Evolutionary conservation across 2,329 filamentous ascomycete species (phyloP), one percentile per base, ranked within the genome.

Genomic region (Cladosporium sp.): DNA sequence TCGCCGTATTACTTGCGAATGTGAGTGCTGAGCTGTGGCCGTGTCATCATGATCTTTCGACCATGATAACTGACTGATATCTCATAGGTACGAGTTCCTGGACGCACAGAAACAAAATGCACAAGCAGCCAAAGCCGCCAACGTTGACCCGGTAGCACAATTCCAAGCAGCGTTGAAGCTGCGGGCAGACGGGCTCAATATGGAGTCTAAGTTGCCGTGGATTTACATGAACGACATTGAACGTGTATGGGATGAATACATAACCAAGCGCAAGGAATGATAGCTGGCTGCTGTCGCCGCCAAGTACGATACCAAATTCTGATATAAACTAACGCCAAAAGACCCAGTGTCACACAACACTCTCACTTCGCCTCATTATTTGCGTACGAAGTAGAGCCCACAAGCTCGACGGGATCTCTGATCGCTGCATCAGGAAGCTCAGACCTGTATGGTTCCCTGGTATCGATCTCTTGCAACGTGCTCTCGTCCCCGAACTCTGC

Each of bases 221-320:
- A 80, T 81, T 21, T 80, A 81, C 68, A 70, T 73, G n/a, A 80
- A 81, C 65, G 72, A 81, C 67, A 81, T 81, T 34, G 72, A 75
- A 28, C 61, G 41, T 32, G 68, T 69, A 41, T 70, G 69, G 69
- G 60, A 67, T 26, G 63, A 68, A 34, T 65, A 52, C 26, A 11
- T 62, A 15, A 30, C 44, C 24, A 52, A 36, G 10, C 30, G 41
- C 3, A 32, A 41, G 41, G 10, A 38, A 41, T 18, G 21, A 58
- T 28, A 15, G 14, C 5, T 12, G 28, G 21, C 1, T 58, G 11
- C 28, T 58, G 38, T 21, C 10, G 44, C 44, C 44, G 44, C 44
- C 32, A 14, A 38, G 12, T 15, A 4, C 12, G 12, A 38, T 38
- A 15, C 11, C 12, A 38, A 4, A 38, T 38, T 38, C 2, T 38